These are phyloP conservation scores for Pleurozium schreberi DNA, from an alignment of 225 moss, liverwort and hornwort species.

Conservation along the genomic window DNA sequence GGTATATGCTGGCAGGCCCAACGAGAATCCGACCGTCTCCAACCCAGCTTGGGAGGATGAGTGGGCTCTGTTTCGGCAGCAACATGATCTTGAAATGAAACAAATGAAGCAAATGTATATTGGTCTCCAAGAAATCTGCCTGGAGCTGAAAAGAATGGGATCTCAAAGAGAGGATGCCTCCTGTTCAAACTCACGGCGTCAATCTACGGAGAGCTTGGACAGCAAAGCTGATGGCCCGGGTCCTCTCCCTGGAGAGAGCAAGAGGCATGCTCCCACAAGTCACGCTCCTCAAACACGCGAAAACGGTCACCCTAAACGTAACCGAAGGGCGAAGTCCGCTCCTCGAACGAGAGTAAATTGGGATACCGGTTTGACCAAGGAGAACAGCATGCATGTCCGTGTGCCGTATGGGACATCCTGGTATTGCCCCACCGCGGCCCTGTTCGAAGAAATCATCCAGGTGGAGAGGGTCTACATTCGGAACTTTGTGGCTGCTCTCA, in stretches of 20 bases:
- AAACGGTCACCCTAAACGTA: conserved; percentile 6
- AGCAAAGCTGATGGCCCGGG: conserved; percentile 3
- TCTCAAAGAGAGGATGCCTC: conserved; percentile 22
- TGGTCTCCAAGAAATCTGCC: conserved; percentile 43
- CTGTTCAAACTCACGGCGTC: conserved; percentile 28
- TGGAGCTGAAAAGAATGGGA: conserved; percentile 40
- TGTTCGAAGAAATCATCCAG: conserved; percentile 53
- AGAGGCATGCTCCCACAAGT: not conserved
- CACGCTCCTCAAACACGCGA: not conserved
- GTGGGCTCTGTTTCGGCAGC: conserved; percentile 37
- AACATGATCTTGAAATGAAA: conserved; percentile 44
- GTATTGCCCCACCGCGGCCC: conserved; percentile 40
- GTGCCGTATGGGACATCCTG: conserved; percentile 22
- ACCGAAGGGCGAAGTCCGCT: conserved; percentile 34
- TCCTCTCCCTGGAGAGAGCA: conserved; percentile 8
- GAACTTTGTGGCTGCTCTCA: conserved; percentile 31
- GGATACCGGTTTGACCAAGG: conserved; percentile 34
- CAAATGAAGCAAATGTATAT: conserved; percentile 49
- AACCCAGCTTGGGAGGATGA: conserved; percentile 52
- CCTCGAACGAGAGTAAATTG: conserved; percentile 40
- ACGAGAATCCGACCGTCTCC: not conserved
- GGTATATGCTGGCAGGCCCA: conserved; percentile 12
- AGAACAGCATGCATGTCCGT: conserved; percentile 32
- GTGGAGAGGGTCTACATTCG: conserved; percentile 40
- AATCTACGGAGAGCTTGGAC: conserved; percentile 19